phyloP scores from a whole-genome alignment of 805 yeast genomes.

The Candida nitratophila region DNA sequence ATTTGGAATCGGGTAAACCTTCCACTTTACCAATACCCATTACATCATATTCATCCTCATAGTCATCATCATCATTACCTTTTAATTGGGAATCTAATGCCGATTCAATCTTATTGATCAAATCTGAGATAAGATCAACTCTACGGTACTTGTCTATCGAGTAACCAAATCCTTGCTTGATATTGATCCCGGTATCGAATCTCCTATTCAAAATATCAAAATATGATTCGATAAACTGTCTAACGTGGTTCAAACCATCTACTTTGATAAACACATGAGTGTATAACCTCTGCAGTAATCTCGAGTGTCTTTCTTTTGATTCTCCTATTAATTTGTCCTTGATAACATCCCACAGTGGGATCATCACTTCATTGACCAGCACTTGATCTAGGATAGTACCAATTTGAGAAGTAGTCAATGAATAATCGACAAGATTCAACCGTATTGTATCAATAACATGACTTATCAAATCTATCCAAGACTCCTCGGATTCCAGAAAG shows the following conservation, averaged over 20 bases:
- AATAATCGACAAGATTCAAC: too few relatives aligned
- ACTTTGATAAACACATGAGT: neutral
- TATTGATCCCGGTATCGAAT: neutral
- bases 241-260: neutral
- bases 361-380: constrained; percentile 11
- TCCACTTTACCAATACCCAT: neutral
- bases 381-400: constrained; percentile 8
- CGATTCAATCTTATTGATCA: too few relatives aligned
- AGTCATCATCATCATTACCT: neutral
- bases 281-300: neutral
- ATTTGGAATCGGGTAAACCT: constrained; percentile 30
- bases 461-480: neutral
- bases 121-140: neutral
- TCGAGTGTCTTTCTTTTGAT: neutral
- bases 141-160: neutral
- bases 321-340: neutral
- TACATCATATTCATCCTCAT: neutral
- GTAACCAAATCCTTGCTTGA: neutral
- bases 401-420: constrained; percentile 4
- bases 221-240: neutral
- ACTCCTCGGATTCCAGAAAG: neutral
- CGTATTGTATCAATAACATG: neutral
- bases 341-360: neutral
- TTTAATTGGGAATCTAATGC: too few relatives aligned
- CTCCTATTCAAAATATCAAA: constrained; percentile 1